Evolutionary conservation across 2,329 filamentous ascomycete genomes (phyloP).

Genomic region (Westerdykella aurantiaca): DNA sequence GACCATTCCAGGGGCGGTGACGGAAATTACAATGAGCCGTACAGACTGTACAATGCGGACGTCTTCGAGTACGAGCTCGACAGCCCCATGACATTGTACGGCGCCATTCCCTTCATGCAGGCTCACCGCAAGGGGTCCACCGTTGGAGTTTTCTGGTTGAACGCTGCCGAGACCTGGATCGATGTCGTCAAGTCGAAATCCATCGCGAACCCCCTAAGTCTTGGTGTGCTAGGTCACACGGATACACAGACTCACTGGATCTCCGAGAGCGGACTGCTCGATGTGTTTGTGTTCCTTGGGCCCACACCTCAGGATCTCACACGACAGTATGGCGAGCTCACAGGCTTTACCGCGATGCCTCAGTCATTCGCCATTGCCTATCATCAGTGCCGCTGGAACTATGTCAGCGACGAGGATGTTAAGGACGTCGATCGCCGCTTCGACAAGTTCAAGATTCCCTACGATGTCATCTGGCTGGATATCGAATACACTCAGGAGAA

Average conservation of each 20-base stretch:
- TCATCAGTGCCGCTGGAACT: conserved; percentile 99
- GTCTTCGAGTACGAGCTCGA: conserved; percentile 97
- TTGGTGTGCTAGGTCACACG: conserved; percentile 63
- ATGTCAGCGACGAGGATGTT: conserved; percentile 93
- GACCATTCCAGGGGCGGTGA: conserved; percentile 58
- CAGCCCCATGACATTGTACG: conserved; percentile 97
- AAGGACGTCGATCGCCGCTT: conserved; percentile 95
- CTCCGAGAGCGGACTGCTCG: conserved; percentile 81
- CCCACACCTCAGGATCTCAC: conserved; percentile 78
- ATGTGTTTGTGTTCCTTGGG: conserved; percentile 91
- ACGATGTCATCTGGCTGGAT: conserved; percentile 98
- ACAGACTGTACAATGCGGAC: conserved; percentile 91
- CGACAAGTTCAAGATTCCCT: conserved; percentile 90
- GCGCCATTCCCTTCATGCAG: conserved; percentile 97
- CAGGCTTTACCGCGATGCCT: conserved; percentile 83
- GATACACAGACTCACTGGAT: conserved; percentile 94
- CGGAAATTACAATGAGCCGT: conserved; percentile 80
- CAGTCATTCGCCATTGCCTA: conserved; percentile 90
- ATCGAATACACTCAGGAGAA: conserved; percentile 96
- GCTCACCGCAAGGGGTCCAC: conserved; percentile 90
- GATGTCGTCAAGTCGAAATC: conserved; percentile 80
- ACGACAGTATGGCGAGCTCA: conserved; percentile 79
- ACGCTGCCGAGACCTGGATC: conserved; percentile 94
- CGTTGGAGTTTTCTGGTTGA: conserved; percentile 96
- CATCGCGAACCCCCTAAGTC: conserved; percentile 67